Evolutionary conservation across 2,329 filamentous ascomycete species (phyloP).

Genomic region (Hymenoscyphus scutula): DNA sequence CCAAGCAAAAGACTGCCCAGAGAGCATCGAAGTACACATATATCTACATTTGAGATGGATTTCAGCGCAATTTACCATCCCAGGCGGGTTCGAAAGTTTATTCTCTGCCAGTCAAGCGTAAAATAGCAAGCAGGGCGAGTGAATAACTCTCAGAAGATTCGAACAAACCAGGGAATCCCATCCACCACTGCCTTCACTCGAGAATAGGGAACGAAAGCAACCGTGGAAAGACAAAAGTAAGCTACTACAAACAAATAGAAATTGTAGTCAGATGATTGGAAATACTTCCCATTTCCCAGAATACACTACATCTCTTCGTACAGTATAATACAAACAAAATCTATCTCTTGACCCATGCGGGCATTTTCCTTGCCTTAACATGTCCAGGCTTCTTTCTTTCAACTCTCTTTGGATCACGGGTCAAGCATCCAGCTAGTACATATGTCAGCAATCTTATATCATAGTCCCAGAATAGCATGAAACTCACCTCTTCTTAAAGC

Average conservation of each 20-base stretch:
- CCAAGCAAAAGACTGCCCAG: not conserved
- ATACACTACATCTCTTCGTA: slow-evolving; percentile 18
- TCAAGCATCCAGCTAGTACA: slow-evolving; percentile 79
- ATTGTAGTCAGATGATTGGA: not conserved
- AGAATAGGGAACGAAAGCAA: no score
- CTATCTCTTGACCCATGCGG: slow-evolving; percentile 85
- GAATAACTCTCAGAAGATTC: no score
- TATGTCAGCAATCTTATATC: slow-evolving; percentile 28
- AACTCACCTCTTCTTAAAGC: slow-evolving; percentile 80
- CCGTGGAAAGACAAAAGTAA: not conserved
- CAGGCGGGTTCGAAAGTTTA: no score
- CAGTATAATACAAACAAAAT: slow-evolving; percentile 31
- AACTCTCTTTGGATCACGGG: slow-evolving; percentile 84
- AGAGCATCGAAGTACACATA: not conserved
- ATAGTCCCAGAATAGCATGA: not conserved
- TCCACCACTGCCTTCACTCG: no score
- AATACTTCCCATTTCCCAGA: slow-evolving; percentile 5
- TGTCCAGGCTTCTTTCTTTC: slow-evolving; percentile 98
- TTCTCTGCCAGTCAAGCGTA: no score
- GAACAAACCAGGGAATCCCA: no score
- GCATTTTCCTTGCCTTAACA: slow-evolving; percentile 96
- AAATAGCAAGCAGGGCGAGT: no score
- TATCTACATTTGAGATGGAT: not conserved
- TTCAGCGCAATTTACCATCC: not conserved
- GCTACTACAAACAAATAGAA: not conserved